phyloP scores from a whole-genome alignment of 257 asterid genomes.

The Solanum rostratum region DNA sequence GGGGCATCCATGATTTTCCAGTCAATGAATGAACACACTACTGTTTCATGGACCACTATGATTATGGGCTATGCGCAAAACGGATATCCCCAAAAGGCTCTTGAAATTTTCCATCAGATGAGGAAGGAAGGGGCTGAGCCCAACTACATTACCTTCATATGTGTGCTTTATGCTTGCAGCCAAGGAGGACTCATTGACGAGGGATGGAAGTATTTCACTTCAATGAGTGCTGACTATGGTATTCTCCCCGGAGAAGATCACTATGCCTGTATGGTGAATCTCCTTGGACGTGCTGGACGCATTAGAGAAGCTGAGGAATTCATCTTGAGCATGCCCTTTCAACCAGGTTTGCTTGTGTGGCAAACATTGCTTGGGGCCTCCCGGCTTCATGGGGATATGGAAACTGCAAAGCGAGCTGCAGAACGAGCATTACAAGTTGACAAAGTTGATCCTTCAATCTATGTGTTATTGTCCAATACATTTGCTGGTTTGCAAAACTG shows the following conservation, averaged over 20 bases:
- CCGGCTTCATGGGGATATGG: slow-evolving; percentile 45
- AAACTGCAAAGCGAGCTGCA: slow-evolving; percentile 54
- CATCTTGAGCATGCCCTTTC: slow-evolving; percentile 30
- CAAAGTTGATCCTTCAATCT: slow-evolving; percentile 41
- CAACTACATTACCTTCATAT: slow-evolving; percentile 43
- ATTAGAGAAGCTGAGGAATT: slow-evolving; percentile 49
- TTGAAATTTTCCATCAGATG: slow-evolving; percentile 50
- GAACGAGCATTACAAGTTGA: slow-evolving; percentile 33
- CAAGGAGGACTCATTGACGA: slow-evolving; percentile 49
- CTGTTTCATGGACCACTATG: slow-evolving; percentile 80
- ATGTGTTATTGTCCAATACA: slow-evolving; percentile 48
- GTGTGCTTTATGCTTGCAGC: slow-evolving; percentile 53
- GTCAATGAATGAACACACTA: slow-evolving; percentile 41
- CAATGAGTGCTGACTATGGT: slow-evolving; percentile 41
- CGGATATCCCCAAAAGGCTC: slow-evolving; percentile 42
- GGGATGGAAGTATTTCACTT: slow-evolving; percentile 36
- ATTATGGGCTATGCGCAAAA: slow-evolving; percentile 70
- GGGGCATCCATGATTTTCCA: slow-evolving; percentile 36
- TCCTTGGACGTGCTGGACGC: slow-evolving; percentile 48
- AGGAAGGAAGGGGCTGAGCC: slow-evolving; percentile 26
- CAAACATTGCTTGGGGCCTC: slow-evolving; percentile 72
- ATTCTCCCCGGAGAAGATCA: slow-evolving; percentile 51
- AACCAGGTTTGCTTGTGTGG: slow-evolving; percentile 43
- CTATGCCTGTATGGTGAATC: slow-evolving; percentile 62
- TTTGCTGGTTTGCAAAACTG: slow-evolving; percentile 52